These are phyloP conservation scores for Globisporangium parvum DNA, from an alignment of 352 stramenopile species.

Conservation along the genomic window DNA sequence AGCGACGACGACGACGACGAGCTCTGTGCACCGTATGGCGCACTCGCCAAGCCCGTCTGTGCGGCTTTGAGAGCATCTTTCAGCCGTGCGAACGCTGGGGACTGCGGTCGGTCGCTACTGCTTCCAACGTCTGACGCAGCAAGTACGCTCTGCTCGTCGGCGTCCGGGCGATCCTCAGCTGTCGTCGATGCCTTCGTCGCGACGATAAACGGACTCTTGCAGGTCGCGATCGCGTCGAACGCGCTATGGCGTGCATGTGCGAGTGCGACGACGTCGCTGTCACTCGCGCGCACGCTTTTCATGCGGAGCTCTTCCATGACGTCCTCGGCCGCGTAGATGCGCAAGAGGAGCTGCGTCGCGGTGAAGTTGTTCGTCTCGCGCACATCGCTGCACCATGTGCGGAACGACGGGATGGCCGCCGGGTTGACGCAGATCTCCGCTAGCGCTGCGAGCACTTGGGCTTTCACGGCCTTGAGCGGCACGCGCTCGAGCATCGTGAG, in stretches of 20 bases:
- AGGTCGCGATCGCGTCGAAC: conserved; percentile 48
- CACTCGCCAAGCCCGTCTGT: conserved; percentile 11
- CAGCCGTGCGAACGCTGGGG: conserved; percentile 59
- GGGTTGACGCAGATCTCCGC: conserved; percentile 68
- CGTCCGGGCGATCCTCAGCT: too few relatives aligned
- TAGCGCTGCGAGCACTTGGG: conserved; percentile 55
- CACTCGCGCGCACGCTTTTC: conserved; percentile 1
- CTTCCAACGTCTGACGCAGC: too few relatives aligned
- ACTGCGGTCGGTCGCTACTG: conserved; percentile 27
- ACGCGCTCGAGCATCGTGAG: conserved; percentile 47
- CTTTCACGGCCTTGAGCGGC: conserved; percentile 41
- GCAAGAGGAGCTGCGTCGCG: conserved; percentile 54
- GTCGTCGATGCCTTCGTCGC: conserved; percentile 4
- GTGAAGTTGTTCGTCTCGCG: conserved; percentile 41
- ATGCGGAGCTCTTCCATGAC: conserved; percentile 24
- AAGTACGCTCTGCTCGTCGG: too few relatives aligned
- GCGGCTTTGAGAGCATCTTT: conserved; percentile 62
- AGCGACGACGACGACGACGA: conserved; percentile 15
- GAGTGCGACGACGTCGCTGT: conserved; percentile 17
- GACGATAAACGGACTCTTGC: conserved; percentile 35
- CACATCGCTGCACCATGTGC: conserved; percentile 45
- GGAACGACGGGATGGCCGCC: conserved; percentile 61
- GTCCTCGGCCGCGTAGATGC: conserved; percentile 66
- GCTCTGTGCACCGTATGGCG: not conserved
- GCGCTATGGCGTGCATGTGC: conserved; percentile 31